phyloP scores from a whole-genome alignment of 2,329 filamentous ascomycete species.

The Annulohypoxylon truncatum region DNA sequence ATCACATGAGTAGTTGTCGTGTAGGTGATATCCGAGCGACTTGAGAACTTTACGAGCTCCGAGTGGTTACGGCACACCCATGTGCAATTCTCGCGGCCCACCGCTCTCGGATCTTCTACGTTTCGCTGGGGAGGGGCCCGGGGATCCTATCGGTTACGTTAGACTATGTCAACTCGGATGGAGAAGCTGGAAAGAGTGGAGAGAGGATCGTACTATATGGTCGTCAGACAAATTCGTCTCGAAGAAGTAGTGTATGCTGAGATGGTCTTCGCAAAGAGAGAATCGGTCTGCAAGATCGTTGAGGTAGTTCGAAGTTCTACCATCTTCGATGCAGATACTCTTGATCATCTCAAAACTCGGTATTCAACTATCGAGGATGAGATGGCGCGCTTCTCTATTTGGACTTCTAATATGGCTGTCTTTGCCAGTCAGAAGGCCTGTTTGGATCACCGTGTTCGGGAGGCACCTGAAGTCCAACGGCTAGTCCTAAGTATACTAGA shows the following conservation, averaged over 20 bases:
- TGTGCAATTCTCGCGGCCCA: not conserved
- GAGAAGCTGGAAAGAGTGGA: not conserved
- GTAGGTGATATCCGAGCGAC: not conserved
- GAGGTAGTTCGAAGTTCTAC: not conserved
- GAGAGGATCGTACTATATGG: not conserved
- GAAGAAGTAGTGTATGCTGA: slow-evolving; percentile 7
- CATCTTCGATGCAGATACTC: slow-evolving; percentile 4
- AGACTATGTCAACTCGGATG: not conserved
- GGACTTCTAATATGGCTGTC: slow-evolving; percentile 23
- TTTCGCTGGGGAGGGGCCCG: not conserved
- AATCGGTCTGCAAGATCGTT: slow-evolving; percentile 6
- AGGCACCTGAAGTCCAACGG: slow-evolving; percentile 17
- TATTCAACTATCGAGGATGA: slow-evolving; percentile 19
- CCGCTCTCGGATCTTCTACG: slow-evolving; percentile 6
- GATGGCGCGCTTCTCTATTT: slow-evolving; percentile 24
- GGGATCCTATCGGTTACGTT: not conserved
- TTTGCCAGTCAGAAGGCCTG: slow-evolving; percentile 8
- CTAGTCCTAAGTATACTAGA: slow-evolving; percentile 7
- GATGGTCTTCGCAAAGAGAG: not conserved
- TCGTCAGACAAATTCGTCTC: slow-evolving; percentile 6
- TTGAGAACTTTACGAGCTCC: slow-evolving; percentile 8
- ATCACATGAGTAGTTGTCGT: not conserved
- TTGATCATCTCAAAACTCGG: slow-evolving; percentile 14
- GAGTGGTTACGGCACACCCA: slow-evolving; percentile 16
- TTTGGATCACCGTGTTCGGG: slow-evolving; percentile 16